A percentile compares a stretch with the other conserved stretches of the same genome.
Conservation (phyloP, 805 yeast genomes). For the Candida ficus region DNA sequence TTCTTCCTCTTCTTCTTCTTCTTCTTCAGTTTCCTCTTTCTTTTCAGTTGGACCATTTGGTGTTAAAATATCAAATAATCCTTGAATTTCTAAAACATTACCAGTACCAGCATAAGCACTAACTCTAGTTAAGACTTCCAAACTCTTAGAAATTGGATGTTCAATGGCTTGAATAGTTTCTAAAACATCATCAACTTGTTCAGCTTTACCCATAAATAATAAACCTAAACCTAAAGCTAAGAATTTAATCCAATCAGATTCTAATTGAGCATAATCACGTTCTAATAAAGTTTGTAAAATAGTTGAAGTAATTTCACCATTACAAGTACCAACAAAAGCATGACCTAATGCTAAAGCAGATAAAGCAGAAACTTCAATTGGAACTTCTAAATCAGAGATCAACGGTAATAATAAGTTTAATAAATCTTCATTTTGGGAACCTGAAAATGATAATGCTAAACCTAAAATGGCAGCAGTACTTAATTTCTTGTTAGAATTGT, state of each 20-base stretch:
- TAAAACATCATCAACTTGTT: constrained; percentile 87
- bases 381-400: constrained; percentile 67
- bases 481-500: constrained; percentile 55
- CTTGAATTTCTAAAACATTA: constrained; percentile 90
- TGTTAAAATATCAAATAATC: constrained; percentile 82
- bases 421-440: constrained; percentile 83
- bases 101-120: constrained; percentile 98
- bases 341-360: constrained; percentile 93
- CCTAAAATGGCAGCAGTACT: constrained; percentile 85
- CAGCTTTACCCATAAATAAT: constrained; percentile 88
- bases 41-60: constrained; percentile 57
- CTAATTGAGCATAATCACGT: constrained; percentile 70
- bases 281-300: constrained; percentile 87
- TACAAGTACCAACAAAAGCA: constrained; percentile 91
- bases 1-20: constrained; percentile 40
- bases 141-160: constrained; percentile 85
- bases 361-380: constrained; percentile 75
- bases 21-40: constrained; percentile 53
- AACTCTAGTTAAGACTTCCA: constrained; percentile 83
- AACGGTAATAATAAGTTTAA: constrained; percentile 73
- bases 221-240: constrained; percentile 90
- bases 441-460: constrained; percentile 91
- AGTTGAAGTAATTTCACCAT: constrained; percentile 91
- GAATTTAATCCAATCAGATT: constrained; percentile 83
- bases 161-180: constrained; percentile 94